A percentile compares a stretch with the other conserved stretches of the same genome.
These are phyloP conservation scores for Ustilago nuda DNA, from an alignment of 1,284 basidiomycete genomes.

Conservation along the genomic window DNA sequence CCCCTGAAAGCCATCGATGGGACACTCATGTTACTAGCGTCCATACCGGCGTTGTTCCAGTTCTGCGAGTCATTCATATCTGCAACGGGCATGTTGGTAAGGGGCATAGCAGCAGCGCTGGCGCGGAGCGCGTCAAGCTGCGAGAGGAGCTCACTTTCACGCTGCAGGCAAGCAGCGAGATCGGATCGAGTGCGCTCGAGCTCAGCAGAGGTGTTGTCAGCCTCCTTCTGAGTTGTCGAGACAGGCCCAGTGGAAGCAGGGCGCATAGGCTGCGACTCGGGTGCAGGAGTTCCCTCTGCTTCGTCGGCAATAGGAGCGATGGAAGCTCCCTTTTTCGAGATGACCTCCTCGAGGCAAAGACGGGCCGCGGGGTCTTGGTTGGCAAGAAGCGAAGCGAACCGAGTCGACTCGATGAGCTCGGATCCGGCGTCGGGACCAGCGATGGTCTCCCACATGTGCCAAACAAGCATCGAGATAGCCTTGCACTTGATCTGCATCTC, in stretches of 20 bases:
- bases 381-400: conserved; percentile 40
- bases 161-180: conserved; percentile 34
- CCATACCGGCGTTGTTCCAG: conserved; percentile 12
- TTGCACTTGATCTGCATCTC: conserved; percentile 82
- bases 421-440: conserved; percentile 45
- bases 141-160: conserved; percentile 21
- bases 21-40: conserved; percentile 5
- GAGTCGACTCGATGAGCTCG: conserved; percentile 35
- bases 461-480: conserved; percentile 62
- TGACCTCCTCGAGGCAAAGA: conserved; percentile 53
- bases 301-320: conserved; percentile 60
- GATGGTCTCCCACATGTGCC: conserved; percentile 62
- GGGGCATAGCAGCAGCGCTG: conserved; percentile 14
- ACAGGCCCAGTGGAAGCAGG: conserved; percentile 9
- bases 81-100: conserved; percentile 11
- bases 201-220: conserved; percentile 23
- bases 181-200: conserved; percentile 43
- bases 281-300: conserved; percentile 32
- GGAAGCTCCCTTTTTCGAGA: conserved; percentile 55
- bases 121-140: conserved; percentile 39
- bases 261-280: conserved; percentile 10
- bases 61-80: conserved; percentile 13
- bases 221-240: not conserved
- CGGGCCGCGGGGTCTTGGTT: conserved; percentile 50
- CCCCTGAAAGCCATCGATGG: conserved; percentile 34